Base-by-base conservation (phyloP, 768 basidiomycete genomes). In the Rhodosporidiobolus sp. region DNA sequence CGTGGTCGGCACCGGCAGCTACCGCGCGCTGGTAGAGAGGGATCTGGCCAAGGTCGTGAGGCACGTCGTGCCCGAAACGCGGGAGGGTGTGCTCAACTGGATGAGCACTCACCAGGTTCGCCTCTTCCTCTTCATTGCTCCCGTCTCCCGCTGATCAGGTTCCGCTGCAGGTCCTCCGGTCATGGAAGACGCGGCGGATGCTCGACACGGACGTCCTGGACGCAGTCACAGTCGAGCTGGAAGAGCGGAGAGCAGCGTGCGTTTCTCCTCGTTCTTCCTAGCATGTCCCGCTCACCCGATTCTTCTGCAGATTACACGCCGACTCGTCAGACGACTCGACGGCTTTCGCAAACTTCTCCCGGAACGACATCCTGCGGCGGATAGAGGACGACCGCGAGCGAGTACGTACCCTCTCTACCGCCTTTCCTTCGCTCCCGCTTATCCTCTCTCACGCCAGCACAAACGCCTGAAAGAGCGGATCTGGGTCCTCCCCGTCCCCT, bases 341-440 rank as follows among this genome's bases (percentile, higher is more conserved):
- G 0, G 52, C 73, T 10, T 65, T 75, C 57, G 72, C 76, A 28
- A 77, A 77, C 53, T 83, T 84, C 74, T 82, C 82, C 0, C 77
- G 78, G 19, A 79, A 73, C 67, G 83, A 84, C 69, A 83, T 82
- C 65, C 64, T 84, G 6, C 72, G 81, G 0, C 77, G 83, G 28
- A 83, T 84, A 80, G 83, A 84, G 57, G 83, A 84, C 68, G 83
- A 84, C 71, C 79, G 83, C 26, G 83, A 84, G 68, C 76, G 83
- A 14, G 82, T 82, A 52, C 66, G 80, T 22, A 17, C 20, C 28
- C 34, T 43, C 59, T 49, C 54, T n/a, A 24, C n/a, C 38, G 8
- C 14, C 38, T 43, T 14, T 19, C 35, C 3, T 9, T 5, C 35
- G 45, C 1, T 12, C 32, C 53, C 19, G 14, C 69, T 52, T 46